Percentiles rank a stretch among this genome's conserved stretches.
phyloP scores from a whole-genome alignment of 164 flowering plant species.

The Pachysandra terminalis region DNA sequence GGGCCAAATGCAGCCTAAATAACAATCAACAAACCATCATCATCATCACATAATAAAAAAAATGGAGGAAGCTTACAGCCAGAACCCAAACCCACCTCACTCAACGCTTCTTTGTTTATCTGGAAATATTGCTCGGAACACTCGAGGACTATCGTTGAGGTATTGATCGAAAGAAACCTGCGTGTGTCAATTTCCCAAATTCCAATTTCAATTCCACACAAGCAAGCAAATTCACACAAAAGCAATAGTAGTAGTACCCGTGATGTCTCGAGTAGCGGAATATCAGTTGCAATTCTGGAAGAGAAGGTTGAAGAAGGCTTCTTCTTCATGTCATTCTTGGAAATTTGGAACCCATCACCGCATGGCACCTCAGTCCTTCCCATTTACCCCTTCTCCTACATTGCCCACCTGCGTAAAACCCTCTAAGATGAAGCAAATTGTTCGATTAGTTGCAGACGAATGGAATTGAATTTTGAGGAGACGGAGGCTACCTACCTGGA shows the following conservation, averaged over 20 bases:
- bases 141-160: constrained; percentile 61
- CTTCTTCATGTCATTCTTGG: not conserved
- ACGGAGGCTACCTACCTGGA: no score
- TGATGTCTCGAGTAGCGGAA: constrained; percentile 63
- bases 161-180: constrained; percentile 85
- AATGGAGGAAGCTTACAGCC: not conserved
- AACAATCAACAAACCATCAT: no score
- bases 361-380: no score
- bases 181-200: constrained; percentile 2
- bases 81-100: constrained; percentile 35
- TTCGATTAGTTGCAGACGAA: no score
- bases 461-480: no score
- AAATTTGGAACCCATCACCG: not conserved
- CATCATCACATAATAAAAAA: no score
- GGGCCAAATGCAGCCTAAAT: no score
- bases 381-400: no score
- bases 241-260: constrained; percentile 33
- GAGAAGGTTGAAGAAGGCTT: constrained; percentile 23
- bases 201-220: not conserved
- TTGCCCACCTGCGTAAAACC: no score
- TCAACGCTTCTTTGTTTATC: constrained; percentile 66
- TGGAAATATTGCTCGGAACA: constrained; percentile 77
- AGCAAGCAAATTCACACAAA: not conserved
- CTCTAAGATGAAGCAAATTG: no score
- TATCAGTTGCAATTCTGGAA: constrained; percentile 53